These are phyloP conservation scores for Aspergillus nomiae DNA, from an alignment of 2,329 filamentous ascomycete genomes.

Conservation along the genomic window DNA sequence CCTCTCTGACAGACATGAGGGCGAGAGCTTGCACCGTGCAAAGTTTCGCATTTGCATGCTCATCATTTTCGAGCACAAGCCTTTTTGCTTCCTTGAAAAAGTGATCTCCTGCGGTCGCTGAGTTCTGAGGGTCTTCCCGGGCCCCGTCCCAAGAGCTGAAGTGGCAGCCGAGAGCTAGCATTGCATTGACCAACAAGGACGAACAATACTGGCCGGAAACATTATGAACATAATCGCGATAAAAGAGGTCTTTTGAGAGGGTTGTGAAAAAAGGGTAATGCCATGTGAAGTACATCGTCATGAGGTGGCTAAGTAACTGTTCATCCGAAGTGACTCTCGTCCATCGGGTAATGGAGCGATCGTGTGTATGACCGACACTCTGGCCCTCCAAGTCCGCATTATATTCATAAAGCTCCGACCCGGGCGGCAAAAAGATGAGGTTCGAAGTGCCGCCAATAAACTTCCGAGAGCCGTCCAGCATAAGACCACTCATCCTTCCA, in stretches of 20 bases:
- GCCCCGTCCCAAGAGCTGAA: constrained; percentile 79
- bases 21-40: constrained; percentile 92
- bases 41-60: constrained; percentile 85
- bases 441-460: constrained; percentile 96
- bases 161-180: constrained; percentile 89
- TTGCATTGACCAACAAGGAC: constrained; percentile 85
- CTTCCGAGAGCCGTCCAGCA: constrained; percentile 81
- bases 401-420: constrained; percentile 48
- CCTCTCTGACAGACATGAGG: constrained; percentile 94
- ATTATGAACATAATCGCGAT: constrained; percentile 78
- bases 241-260: constrained; percentile 82
- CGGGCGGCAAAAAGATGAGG: constrained; percentile 72
- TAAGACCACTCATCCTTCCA: constrained; percentile 88
- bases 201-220: constrained; percentile 77
- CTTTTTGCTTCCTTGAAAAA: constrained; percentile 95
- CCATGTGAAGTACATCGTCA: constrained; percentile 98
- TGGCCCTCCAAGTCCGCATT: constrained; percentile 44
- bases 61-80: constrained; percentile 84
- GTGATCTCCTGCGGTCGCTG: constrained; percentile 86
- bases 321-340: constrained; percentile 80
- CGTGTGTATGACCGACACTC: constrained; percentile 53
- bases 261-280: constrained; percentile 97
- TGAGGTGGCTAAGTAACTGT: constrained; percentile 77
- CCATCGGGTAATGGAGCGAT: constrained; percentile 81
- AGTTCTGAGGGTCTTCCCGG: constrained; percentile 70